Evolutionary conservation across 2,329 filamentous ascomycete genomes (phyloP), one percentile per base, ranked within the genome.

Genomic region (Colletotrichum lentis): DNA sequence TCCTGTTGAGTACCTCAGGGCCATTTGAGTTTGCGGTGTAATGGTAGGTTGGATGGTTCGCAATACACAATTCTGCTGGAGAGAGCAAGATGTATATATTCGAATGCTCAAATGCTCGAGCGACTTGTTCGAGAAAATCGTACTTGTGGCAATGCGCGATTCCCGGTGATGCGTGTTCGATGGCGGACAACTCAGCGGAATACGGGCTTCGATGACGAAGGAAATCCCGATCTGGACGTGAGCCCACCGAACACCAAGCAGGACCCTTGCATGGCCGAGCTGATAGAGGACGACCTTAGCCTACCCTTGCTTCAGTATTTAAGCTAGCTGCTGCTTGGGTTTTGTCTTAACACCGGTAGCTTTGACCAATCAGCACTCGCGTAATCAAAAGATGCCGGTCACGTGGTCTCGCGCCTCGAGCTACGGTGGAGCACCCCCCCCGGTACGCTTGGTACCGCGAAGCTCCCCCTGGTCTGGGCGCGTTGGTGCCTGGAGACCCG

Each of bases 1-100:
- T 59, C 74, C 73, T 54, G 78, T 73, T 35, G 79, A 77, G 66
- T 79, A 79, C 69, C 80, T 78, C 65, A 82, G 70, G 46, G 80
- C 77, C 81, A 83, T 83, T 83, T 68, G 57, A 35, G 53, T 27
- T 14, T 46, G 24, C 31, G n/a, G 22, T 27, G 22, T 18, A 11
- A 12, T 41, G 5, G 5, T 24, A 18, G 22, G 39, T 60, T 22
- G 39, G 31, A 24, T 12, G 10, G 10, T 46, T 44, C 22, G 22
- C 27, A 46, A 46, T 12, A 22, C 39, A 10, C 47, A 5, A 27
- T 3, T 3, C 10, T 20, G 18, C 12, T 6, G 39, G 8, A 31
- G 20, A 22, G 7, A 1, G 8, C 6, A 43, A 5, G 6, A 18
- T 43, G 22, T 7, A 12, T 20, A 47, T 46, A 50, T 35, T 20